A percentile compares a stretch with the other conserved stretches of the same genome.
Conservation (phyloP, 2,329 filamentous ascomycete species). For the Botrytis galanthina region DNA sequence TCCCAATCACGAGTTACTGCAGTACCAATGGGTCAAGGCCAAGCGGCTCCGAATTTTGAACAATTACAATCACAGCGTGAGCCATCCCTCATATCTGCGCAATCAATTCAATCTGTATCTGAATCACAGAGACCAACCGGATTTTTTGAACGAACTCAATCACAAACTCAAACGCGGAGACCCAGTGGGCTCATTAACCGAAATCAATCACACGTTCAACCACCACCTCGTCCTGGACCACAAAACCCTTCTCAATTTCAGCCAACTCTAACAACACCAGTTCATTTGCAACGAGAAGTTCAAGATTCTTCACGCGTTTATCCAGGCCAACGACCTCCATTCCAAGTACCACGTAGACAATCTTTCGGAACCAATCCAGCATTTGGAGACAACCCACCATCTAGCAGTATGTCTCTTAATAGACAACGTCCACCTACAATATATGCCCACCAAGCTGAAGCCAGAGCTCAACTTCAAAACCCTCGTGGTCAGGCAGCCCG, state of each 20-base stretch:
- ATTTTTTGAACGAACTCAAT: background rate
- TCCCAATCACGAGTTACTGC: background rate
- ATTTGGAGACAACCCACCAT: background rate
- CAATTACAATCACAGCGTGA: background rate
- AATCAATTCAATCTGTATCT: background rate
- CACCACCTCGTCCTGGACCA: background rate
- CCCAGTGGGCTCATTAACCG: background rate
- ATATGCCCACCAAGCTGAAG: background rate
- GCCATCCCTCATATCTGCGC: too few relatives aligned
- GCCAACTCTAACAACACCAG: background rate
- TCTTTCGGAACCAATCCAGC: background rate
- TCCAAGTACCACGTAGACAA: background rate
- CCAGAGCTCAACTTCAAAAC: background rate
- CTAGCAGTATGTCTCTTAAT: background rate
- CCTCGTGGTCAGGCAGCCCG: background rate
- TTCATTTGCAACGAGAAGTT: background rate
- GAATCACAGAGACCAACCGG: background rate
- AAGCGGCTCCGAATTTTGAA: background rate
- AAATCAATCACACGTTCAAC: background rate
- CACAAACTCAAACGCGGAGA: background rate
- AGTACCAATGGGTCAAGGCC: background rate
- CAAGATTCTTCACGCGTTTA: too few relatives aligned
- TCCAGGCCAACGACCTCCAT: background rate
- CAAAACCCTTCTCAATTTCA: background rate
- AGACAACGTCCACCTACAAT: background rate